These are phyloP conservation scores for Pseudozyma sp. DNA, from an alignment of 1,284 basidiomycete species.

Conservation along the genomic window DNA sequence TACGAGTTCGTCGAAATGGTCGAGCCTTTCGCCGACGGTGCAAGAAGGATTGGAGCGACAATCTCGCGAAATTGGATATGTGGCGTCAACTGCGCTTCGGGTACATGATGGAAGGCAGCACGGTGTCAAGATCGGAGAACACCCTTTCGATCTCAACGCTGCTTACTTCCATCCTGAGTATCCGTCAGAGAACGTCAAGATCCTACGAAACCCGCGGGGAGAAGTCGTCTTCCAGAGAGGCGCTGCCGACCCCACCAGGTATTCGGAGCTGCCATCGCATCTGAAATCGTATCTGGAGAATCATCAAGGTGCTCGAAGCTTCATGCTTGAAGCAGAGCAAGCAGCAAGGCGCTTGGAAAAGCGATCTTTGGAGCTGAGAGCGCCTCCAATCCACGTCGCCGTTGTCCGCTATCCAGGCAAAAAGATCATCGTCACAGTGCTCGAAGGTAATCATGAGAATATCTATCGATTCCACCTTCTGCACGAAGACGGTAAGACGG, in stretches of 20 bases:
- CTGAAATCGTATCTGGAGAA: neutral
- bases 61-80: too few species aligned
- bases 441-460: too few species aligned
- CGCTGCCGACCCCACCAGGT: neutral
- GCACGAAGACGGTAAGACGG: too few species aligned
- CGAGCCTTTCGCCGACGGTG: neutral
- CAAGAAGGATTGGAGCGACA: neutral
- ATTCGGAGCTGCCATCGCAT: neutral
- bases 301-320: neutral
- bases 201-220: neutral
- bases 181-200: neutral
- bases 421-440: too few species aligned
- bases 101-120: neutral
- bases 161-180: neutral
- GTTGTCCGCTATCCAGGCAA: conserved; percentile 2
- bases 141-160: neutral
- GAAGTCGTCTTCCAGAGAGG: neutral
- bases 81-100: neutral
- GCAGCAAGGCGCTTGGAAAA: neutral
- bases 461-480: too few species aligned
- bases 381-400: neutral
- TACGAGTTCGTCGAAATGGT: neutral
- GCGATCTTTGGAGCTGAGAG: neutral
- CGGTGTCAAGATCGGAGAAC: neutral
- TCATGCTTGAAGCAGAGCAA: neutral